Conservation (phyloP, 1,284 basidiomycete species). For the Leccinum subspadiceum region DNA sequence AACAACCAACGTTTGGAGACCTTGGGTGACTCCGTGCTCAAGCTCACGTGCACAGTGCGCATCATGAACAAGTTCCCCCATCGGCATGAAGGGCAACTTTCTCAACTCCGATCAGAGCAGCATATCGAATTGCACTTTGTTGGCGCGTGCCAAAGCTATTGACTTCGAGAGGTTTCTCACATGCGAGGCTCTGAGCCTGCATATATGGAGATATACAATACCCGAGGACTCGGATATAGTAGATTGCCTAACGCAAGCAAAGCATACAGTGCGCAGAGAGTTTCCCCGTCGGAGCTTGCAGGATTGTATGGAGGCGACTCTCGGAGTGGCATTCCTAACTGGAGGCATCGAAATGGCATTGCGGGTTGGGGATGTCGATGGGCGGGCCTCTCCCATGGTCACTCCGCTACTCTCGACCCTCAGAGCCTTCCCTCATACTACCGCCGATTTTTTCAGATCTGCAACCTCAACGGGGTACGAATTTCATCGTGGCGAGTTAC, state of each 20-base stretch:
- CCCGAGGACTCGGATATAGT: slow-evolving; percentile 35
- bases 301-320: slow-evolving; percentile 80
- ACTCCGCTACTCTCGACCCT: slow-evolving; percentile 44
- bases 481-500: slow-evolving; percentile 60
- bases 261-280: slow-evolving; percentile 32
- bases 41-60: slow-evolving; percentile 72
- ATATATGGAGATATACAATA: slow-evolving; percentile 58
- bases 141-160: slow-evolving; percentile 62
- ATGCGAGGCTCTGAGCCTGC: slow-evolving; percentile 53
- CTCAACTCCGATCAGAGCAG: slow-evolving; percentile 56
- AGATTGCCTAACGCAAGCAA: slow-evolving; percentile 28
- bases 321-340: slow-evolving; percentile 70
- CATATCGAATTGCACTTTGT: slow-evolving; percentile 68
- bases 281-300: slow-evolving; percentile 72
- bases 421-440: slow-evolving; percentile 34
- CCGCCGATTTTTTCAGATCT: slow-evolving; percentile 52
- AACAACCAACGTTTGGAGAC: slow-evolving; percentile 85
- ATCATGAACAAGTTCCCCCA: slow-evolving; percentile 72
- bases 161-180: slow-evolving; percentile 64
- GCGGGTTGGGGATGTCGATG: slow-evolving; percentile 64
- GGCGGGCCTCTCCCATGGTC: slow-evolving; percentile 67
- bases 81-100: slow-evolving; percentile 80
- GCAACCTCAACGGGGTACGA: slow-evolving; percentile 66
- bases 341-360: slow-evolving; percentile 72
- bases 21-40: slow-evolving; percentile 78